Evolutionary conservation across 2,329 filamentous ascomycete genomes (phyloP).

Genomic region (Fusarium mangiferae): DNA sequence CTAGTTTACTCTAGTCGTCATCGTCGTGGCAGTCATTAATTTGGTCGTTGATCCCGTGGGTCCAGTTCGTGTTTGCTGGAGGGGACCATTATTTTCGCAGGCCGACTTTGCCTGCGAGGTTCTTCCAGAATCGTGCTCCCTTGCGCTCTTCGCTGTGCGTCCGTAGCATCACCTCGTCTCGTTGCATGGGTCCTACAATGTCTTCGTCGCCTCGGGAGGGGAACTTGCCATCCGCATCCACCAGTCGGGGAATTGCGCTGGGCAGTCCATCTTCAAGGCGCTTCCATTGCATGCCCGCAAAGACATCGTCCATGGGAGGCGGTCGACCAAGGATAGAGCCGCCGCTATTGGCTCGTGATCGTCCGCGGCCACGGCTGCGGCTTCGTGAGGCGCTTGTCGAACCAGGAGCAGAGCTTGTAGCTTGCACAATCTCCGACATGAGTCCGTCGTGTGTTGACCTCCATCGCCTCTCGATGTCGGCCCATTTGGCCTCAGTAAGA

Average conservation of each 20-base stretch:
- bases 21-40: constrained; percentile 40
- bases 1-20: constrained; percentile 37
- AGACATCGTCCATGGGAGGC: constrained; percentile 51
- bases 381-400: constrained; percentile 48
- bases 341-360: constrained; percentile 54
- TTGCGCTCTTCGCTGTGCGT: constrained; percentile 57
- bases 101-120: constrained; percentile 58
- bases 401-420: constrained; percentile 43
- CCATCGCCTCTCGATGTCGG: constrained; percentile 80
- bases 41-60: constrained; percentile 24
- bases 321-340: constrained; percentile 53
- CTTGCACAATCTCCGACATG: constrained; percentile 61
- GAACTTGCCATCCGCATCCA: constrained; percentile 84
- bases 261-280: constrained; percentile 66
- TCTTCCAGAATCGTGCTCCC: constrained; percentile 60
- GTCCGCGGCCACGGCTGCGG: constrained; percentile 53
- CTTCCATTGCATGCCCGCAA: constrained; percentile 56
- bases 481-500: constrained; percentile 90
- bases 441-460: constrained; percentile 74
- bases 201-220: constrained; percentile 89
- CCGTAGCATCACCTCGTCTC: constrained; percentile 64
- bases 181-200: constrained; percentile 91
- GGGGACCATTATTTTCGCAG: constrained; percentile 41
- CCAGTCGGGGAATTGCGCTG: constrained; percentile 74
- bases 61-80: constrained; percentile 9